These are phyloP conservation scores for Monascus ruber DNA, from an alignment of 2,329 filamentous ascomycete genomes.

Conservation along the genomic window DNA sequence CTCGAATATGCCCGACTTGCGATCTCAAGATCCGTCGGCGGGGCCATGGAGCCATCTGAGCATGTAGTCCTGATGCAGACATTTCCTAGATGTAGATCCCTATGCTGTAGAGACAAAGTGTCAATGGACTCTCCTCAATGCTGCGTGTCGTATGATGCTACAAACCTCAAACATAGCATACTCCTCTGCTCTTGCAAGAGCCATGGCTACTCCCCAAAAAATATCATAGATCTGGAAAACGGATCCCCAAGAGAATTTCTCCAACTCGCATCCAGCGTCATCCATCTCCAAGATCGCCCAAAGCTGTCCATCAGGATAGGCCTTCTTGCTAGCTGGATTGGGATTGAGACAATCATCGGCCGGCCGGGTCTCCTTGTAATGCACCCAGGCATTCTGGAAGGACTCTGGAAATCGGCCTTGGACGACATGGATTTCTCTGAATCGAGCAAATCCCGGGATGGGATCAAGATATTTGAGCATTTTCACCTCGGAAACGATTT, in stretches of 20 bases:
- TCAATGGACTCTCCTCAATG: conserved; percentile 3
- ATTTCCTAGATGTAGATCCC: conserved; percentile 57
- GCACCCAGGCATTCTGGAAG: conserved; percentile 38
- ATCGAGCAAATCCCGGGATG: conserved; percentile 53
- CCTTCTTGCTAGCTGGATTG: conserved; percentile 43
- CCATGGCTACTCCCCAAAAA: conserved; percentile 55
- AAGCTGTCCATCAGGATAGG: conserved; percentile 44
- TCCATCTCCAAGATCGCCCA: conserved; percentile 58
- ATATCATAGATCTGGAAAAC: conserved; percentile 48
- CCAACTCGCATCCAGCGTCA: conserved; percentile 50
- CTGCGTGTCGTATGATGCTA: conserved; percentile 2
- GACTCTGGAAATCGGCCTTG: conserved; percentile 43
- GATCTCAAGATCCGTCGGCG: conserved; percentile 20
- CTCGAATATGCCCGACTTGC: conserved; percentile 22
- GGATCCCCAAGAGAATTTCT: conserved; percentile 32
- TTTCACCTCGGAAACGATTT: conserved; percentile 39
- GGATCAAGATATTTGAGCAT: conserved; percentile 47
- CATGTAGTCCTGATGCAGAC: conserved; percentile 43
- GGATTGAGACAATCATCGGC: conserved; percentile 40
- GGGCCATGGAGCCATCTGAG: conserved; percentile 19
- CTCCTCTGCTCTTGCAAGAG: conserved; percentile 50
- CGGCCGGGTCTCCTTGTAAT: conserved; percentile 26
- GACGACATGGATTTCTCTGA: conserved; percentile 47
- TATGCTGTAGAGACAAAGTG: conserved; percentile 32
- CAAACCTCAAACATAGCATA: conserved; percentile 46